phyloP scores from a whole-genome alignment of 106 monocot genomes.

The Dendrobium chrysotoxum region DNA sequence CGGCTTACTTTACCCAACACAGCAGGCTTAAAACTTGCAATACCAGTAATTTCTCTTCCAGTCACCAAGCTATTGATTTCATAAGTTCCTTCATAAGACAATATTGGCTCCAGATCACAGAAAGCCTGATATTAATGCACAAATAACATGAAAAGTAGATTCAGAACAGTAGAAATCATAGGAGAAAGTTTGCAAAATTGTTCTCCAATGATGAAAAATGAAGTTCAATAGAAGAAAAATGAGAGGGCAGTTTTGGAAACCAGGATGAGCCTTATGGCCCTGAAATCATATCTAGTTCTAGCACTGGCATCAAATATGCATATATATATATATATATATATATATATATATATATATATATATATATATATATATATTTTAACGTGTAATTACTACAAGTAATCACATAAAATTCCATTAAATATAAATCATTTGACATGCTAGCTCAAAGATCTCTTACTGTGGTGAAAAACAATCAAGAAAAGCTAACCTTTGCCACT shows the following conservation, averaged over 20 bases:
- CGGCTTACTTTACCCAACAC: slow-evolving; percentile 33
- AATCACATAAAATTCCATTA: not conserved
- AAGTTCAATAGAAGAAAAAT: not conserved
- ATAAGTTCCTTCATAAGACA: slow-evolving; percentile 56
- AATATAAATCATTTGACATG: not conserved
- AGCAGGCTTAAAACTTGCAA: slow-evolving; percentile 53
- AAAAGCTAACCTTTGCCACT: slow-evolving; percentile 70
- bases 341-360: too few relatives aligned
- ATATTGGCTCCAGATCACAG: slow-evolving; percentile 57
- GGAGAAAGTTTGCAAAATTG: not conserved
- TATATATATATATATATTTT: too few relatives aligned
- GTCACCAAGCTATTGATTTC: slow-evolving; percentile 57
- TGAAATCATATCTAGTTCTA: too few relatives aligned
- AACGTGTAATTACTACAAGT: too few relatives aligned
- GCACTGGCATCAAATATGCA: too few relatives aligned
- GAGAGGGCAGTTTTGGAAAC: not conserved
- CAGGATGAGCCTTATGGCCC: not conserved
- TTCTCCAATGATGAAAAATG: not conserved
- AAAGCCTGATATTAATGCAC: slow-evolving; percentile 34
- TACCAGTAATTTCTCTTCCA: slow-evolving; percentile 58
- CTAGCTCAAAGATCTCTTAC: not conserved
- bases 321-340: too few relatives aligned
- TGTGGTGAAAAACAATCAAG: not conserved
- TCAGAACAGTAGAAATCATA: not conserved
- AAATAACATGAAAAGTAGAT: not conserved